Evolutionary conservation across 31 red algal genomes (phyloP).

Genomic region (Bonnemaisonia californica): DNA sequence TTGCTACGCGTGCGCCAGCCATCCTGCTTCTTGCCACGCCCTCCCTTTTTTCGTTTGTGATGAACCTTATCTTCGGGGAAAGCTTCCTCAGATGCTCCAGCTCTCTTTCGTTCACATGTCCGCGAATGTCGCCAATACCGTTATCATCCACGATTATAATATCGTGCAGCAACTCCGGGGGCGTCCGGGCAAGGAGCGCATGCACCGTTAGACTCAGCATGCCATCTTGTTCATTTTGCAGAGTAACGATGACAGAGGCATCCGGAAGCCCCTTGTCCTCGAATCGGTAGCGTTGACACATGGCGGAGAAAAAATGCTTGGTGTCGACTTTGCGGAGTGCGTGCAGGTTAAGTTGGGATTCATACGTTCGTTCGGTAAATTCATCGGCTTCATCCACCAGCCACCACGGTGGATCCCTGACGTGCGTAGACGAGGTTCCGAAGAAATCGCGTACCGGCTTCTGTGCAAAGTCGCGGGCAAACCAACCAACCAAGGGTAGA

Average conservation of each 20-base stretch:
- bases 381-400: conserved; percentile 60
- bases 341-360: conserved; percentile 3
- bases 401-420: conserved; percentile 68
- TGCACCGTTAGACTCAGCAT: conserved; percentile 72
- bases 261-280: conserved; percentile 50
- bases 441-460: too few relatives aligned
- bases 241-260: conserved; percentile 60
- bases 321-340: conserved; percentile 41
- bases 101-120: conserved; percentile 50
- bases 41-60: conserved; percentile 46
- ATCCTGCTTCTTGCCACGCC: conserved; percentile 61
- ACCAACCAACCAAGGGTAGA: conserved; percentile 1
- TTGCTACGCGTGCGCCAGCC: conserved; percentile 41
- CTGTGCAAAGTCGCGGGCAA: not conserved
- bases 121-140: conserved; percentile 31
- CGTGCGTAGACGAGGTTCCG: not conserved
- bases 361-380: conserved; percentile 44
- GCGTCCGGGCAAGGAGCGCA: conserved; percentile 52
- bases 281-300: conserved; percentile 73
- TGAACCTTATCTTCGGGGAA: conserved; percentile 36
- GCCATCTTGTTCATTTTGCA: conserved; percentile 64
- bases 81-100: conserved; percentile 39
- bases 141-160: conserved; percentile 79
- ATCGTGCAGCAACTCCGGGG: conserved; percentile 50
- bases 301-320: conserved; percentile 61